These are phyloP conservation scores for Claviceps sp. DNA, from an alignment of 2,329 filamentous ascomycete species.

Conservation along the genomic window DNA sequence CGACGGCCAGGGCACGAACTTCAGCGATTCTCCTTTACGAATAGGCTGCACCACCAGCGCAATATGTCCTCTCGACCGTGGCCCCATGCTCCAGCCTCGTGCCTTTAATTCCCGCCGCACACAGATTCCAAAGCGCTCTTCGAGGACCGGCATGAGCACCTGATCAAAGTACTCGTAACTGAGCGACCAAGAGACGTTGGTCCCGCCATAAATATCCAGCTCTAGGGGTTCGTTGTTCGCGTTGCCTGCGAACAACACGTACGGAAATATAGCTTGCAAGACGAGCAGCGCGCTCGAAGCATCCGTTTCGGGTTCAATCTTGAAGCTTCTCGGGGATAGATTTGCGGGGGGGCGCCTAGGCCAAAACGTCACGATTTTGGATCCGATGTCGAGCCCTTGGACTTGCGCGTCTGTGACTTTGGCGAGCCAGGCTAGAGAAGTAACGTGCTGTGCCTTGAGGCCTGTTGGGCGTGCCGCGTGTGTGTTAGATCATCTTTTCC, in stretches of 20 bases:
- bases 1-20: conserved; percentile 15
- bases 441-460: conserved; percentile 46
- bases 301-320: conserved; percentile 33
- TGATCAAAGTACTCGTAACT: conserved; percentile 52
- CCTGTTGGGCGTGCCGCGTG: conserved; percentile 22
- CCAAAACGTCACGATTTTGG: conserved; percentile 32
- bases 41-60: conserved; percentile 27
- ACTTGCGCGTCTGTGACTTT: conserved; percentile 36
- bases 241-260: conserved; percentile 40
- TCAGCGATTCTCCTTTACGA: conserved; percentile 21
- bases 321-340: conserved; percentile 29
- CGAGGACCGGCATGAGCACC: conserved; percentile 41
- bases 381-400: conserved; percentile 37
- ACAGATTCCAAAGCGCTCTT: conserved; percentile 33
- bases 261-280: conserved; percentile 47
- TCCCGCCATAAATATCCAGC: conserved; percentile 42
- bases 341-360: conserved; percentile 26
- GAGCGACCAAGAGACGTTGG: conserved; percentile 42
- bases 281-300: conserved; percentile 44
- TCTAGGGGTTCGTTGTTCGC: conserved; percentile 29
- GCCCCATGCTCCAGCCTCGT: conserved; percentile 39
- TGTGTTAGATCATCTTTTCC: neutral
- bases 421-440: conserved; percentile 40
- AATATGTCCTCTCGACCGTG: conserved; percentile 26
- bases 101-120: conserved; percentile 30